Percentiles rank a stretch among this genome's conserved stretches.
phyloP scores from a whole-genome alignment of 164 flowering plant species.

The Sextonia rubra region DNA sequence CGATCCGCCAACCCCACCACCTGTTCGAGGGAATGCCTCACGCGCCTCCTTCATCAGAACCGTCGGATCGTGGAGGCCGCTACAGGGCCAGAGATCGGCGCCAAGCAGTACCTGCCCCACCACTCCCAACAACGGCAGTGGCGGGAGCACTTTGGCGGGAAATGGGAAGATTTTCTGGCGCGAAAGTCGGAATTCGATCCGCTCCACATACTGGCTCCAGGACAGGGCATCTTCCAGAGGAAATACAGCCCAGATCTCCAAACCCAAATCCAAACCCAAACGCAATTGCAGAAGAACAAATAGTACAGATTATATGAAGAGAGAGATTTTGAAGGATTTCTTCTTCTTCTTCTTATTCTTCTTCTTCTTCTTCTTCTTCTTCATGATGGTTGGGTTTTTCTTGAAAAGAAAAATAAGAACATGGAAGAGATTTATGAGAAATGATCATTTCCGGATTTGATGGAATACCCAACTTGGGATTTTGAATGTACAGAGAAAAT shows the following conservation, averaged over 20 bases:
- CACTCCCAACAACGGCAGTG: conserved; percentile 60
- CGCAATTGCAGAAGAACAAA: neutral
- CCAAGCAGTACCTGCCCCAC: conserved; percentile 74
- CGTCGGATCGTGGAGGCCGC: conserved; percentile 13
- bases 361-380: neutral
- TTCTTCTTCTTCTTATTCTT: neutral
- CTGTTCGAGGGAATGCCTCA: conserved; percentile 20
- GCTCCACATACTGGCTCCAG: conserved; percentile 75
- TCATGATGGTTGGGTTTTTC: neutral
- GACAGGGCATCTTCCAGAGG: conserved; percentile 71
- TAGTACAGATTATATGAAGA: no score
- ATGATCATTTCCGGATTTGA: neutral
- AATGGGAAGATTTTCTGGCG: conserved; percentile 55
- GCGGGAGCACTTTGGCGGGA: conserved; percentile 69
- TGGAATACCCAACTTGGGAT: neutral
- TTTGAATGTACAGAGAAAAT: neutral
- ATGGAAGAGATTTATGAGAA: neutral
- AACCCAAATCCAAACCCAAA: neutral
- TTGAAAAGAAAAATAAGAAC: no score
- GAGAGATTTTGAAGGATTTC: neutral
- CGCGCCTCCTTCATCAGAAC: conserved; percentile 18
- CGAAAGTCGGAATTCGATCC: conserved; percentile 76
- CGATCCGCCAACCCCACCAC: conserved; percentile 19
- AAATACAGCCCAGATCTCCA: conserved; percentile 6
- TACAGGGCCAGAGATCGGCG: conserved; percentile 30